These are phyloP conservation scores for Claviceps humidiphila DNA, from an alignment of 2,329 filamentous ascomycete species.

Conservation along the genomic window DNA sequence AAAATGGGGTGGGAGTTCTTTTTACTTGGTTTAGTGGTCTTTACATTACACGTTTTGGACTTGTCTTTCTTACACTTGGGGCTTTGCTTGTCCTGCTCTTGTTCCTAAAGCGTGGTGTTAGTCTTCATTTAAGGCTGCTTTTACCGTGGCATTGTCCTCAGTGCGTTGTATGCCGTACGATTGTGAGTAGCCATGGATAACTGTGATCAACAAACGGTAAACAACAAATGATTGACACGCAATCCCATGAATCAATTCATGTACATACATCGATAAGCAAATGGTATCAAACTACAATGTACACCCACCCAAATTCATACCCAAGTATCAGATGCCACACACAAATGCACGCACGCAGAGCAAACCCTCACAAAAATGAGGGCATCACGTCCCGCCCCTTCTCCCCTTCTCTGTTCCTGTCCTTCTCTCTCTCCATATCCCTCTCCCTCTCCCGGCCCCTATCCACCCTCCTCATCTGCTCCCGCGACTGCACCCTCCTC, in stretches of 20 bases:
- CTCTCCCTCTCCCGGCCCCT: not conserved
- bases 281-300: too few relatives aligned
- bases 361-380: slow-evolving; percentile 19
- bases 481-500: slow-evolving; percentile 18
- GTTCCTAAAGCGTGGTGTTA: too few relatives aligned
- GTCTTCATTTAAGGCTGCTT: too few relatives aligned
- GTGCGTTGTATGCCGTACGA: too few relatives aligned
- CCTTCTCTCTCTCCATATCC: not conserved
- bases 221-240: too few relatives aligned
- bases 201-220: too few relatives aligned
- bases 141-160: too few relatives aligned
- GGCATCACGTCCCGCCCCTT: slow-evolving; percentile 20
- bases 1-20: not conserved
- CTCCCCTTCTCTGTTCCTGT: not conserved
- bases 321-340: not conserved
- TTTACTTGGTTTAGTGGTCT: not conserved
- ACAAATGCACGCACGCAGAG: not conserved
- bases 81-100: too few relatives aligned
- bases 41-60: not conserved
- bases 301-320: too few relatives aligned
- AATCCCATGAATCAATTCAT: too few relatives aligned
- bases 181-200: too few relatives aligned
- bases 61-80: not conserved
- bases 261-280: too few relatives aligned
- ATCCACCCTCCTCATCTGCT: slow-evolving; percentile 8